Base-by-base conservation (phyloP, 2,329 filamentous ascomycete genomes). In the Sporothrix schenckii region DNA sequence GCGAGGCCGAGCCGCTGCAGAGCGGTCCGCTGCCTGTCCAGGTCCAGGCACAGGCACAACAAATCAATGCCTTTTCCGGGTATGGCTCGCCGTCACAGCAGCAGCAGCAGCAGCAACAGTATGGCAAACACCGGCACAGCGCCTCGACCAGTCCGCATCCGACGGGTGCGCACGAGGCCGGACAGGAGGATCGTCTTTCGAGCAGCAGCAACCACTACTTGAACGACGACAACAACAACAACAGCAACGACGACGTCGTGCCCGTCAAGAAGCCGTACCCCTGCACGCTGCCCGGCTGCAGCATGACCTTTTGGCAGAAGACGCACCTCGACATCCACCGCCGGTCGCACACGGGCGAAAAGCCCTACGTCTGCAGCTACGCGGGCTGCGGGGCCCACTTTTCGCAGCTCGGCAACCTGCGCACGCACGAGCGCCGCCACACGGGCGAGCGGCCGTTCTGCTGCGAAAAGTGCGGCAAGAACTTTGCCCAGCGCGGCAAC, bases 321-420 rank as follows among this genome's bases (percentile, higher is more conserved):
- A 97, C 94, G 1, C 94, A 98, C 76, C 85, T 97, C 13, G 91
- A 95, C 72, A 97, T 96, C 65, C 95, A 99, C 79, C 89, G 88
- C 60, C 87, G 94, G 74, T 90, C 91, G 4, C 95, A 99, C 80
- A 97, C 92, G 2, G 95, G 95, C 19, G 89, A 91, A 69, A 95
- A 93, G 78, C 94, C 94, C 72, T 97, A 94, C 78, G 91, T 97
- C 83, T 44, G 27, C 56, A 68, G 49, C 52, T 72, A 69, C 14
- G 11, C 27, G 0, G 71, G 69, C 5, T 98, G 94, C 78, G 88
- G 88, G 30, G 89, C 92, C 75, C 86, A 88, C 13, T 98, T 98
- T 79, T 95, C 92, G 16, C 94, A 97, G 79, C 85, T 92, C 9
- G 94, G 94, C 13, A 98, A 98, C 77, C 84, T 97, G 63, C 95